Evolutionary conservation across 768 basidiomycete genomes (phyloP).

Genomic region (Russula virescens): DNA sequence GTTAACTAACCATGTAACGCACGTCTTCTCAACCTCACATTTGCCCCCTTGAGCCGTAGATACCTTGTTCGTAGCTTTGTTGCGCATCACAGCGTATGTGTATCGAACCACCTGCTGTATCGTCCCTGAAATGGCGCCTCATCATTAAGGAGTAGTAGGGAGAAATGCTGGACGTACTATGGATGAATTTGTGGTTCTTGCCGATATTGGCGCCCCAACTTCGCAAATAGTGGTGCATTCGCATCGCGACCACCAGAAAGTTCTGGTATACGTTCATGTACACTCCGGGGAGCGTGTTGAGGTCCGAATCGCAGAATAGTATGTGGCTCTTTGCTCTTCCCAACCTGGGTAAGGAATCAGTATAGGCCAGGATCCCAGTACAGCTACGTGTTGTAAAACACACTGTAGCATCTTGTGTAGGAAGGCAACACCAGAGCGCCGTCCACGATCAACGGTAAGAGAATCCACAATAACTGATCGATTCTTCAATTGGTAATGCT

Average conservation of each 20-base stretch:
- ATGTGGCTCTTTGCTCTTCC: slow-evolving; percentile 71
- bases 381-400: slow-evolving; percentile 26
- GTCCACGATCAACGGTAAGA: slow-evolving; percentile 62
- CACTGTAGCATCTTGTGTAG: slow-evolving; percentile 70
- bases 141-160: background rate
- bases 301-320: slow-evolving; percentile 67
- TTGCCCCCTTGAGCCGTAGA: slow-evolving; percentile 35
- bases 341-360: slow-evolving; percentile 38
- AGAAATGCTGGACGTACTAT: slow-evolving; percentile 38
- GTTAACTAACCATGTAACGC: slow-evolving; percentile 54
- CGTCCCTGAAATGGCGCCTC: slow-evolving; percentile 39
- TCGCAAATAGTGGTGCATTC: slow-evolving; percentile 77
- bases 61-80: slow-evolving; percentile 39
- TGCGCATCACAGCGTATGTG: slow-evolving; percentile 47
- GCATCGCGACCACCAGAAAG: slow-evolving; percentile 76
- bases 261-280: slow-evolving; percentile 85
- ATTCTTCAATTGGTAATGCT: background rate
- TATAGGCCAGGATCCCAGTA: background rate
- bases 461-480: slow-evolving; percentile 56
- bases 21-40: slow-evolving; percentile 43
- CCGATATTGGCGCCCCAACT: slow-evolving; percentile 46
- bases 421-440: slow-evolving; percentile 61
- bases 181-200: slow-evolving; percentile 47
- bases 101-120: slow-evolving; percentile 57
- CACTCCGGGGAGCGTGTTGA: slow-evolving; percentile 59